These are phyloP conservation scores for Rhododendron henanense DNA, from an alignment of 148 eudicot species.

Conservation along the genomic window DNA sequence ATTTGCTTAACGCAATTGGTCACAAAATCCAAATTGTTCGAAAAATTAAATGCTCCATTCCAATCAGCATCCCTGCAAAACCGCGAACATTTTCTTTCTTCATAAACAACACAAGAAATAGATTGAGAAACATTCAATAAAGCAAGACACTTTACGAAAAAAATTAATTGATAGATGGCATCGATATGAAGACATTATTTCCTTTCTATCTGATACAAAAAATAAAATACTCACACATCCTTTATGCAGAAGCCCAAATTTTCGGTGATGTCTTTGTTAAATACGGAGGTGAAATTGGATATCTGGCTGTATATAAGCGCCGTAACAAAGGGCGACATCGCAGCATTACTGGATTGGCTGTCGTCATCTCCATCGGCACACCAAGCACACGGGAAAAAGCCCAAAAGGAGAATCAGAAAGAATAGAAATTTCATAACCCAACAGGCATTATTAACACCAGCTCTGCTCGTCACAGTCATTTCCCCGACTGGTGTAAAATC, in stretches of 20 bases:
- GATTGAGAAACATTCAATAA: background rate
- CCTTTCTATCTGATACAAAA: background rate
- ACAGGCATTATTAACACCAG: conserved; percentile 16
- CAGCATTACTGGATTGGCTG: conserved; percentile 20
- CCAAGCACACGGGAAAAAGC: conserved; percentile 19
- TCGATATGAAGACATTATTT: background rate
- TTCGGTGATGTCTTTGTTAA: conserved; percentile 44
- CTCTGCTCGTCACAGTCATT: conserved; percentile 35
- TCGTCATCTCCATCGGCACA: conserved; percentile 33
- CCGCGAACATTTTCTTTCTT: background rate
- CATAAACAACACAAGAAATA: background rate
- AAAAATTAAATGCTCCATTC: conserved; percentile 75
- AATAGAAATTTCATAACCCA: conserved; percentile 6
- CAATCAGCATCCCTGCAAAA: conserved; percentile 62
- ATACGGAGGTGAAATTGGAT: conserved; percentile 45
- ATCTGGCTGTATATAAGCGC: conserved; percentile 46
- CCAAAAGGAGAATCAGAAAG: conserved; percentile 25
- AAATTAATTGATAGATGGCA: background rate
- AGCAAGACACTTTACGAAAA: background rate
- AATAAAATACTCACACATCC: conserved; percentile 51
- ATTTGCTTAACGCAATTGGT: conserved; percentile 41
- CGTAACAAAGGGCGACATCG: conserved; percentile 35
- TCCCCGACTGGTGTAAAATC: background rate
- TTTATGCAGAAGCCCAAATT: conserved; percentile 63
- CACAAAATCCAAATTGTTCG: conserved; percentile 48